Conservation (phyloP, 108 stramenopile species). For the Asterionellopsis glacialis region DNA sequence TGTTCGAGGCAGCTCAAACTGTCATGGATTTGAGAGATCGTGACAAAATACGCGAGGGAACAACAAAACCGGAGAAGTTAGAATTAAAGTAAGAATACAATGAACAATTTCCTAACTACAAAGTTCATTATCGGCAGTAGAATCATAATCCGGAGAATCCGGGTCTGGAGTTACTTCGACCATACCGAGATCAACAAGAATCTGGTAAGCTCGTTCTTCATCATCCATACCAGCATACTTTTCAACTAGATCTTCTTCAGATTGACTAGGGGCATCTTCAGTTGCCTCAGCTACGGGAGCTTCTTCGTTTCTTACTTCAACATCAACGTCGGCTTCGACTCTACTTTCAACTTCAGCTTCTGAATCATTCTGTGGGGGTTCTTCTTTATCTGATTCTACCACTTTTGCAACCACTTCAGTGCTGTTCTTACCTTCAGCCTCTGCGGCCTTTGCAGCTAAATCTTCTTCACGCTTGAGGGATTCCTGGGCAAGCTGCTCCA, state of each 20-base stretch:
- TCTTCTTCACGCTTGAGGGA: constrained; percentile 56
- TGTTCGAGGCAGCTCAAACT: constrained; percentile 69
- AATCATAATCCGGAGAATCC: constrained; percentile 11
- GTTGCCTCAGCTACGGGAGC: constrained; percentile 15
- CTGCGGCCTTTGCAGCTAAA: constrained; percentile 9
- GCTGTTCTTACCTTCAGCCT: too few relatives aligned
- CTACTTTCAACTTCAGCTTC: constrained; percentile 6
- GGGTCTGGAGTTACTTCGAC: constrained; percentile 17
- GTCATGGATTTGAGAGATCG: constrained; percentile 63
- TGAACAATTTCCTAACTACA: neutral
- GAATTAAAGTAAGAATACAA: neutral
- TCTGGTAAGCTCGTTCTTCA: constrained; percentile 54
- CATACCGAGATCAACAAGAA: constrained; percentile 34
- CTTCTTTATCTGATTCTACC: too few relatives aligned
- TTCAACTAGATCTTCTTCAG: constrained; percentile 9
- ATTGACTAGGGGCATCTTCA: constrained; percentile 8
- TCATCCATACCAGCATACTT: constrained; percentile 37
- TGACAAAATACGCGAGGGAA: constrained; percentile 2
- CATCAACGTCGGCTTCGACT: too few relatives aligned
- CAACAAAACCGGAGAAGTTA: neutral
- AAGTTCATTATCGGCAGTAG: constrained; percentile 9
- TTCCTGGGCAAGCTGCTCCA: constrained; percentile 78
- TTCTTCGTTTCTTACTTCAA: constrained; percentile 12
- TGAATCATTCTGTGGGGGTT: too few relatives aligned
- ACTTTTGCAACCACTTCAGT: too few relatives aligned